Conservation (phyloP, 306 rosid species). For the Cucurbita maxima region DNA sequence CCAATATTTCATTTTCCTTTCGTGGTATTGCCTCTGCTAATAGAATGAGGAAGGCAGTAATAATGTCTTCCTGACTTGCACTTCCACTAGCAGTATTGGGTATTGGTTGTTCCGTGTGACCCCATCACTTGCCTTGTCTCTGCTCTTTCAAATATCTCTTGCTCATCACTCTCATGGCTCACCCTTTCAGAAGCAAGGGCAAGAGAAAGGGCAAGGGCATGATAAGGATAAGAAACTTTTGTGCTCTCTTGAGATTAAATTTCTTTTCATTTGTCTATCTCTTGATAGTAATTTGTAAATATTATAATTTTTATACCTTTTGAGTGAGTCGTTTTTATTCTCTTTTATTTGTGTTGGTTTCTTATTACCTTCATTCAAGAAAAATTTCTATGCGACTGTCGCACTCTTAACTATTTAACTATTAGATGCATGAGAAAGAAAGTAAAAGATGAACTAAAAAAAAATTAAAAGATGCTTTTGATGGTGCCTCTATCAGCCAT, state of each 20-base stretch:
- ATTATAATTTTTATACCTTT: background rate
- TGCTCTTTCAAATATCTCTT: background rate
- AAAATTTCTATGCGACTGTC: background rate
- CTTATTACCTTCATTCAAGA: background rate
- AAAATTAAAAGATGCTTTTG: background rate
- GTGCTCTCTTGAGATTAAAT: background rate
- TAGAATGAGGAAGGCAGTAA: background rate
- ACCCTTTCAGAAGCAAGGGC: background rate
- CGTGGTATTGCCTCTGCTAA: background rate
- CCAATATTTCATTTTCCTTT: background rate
- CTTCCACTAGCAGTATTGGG: background rate
- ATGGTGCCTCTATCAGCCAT: background rate
- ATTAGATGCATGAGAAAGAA: background rate
- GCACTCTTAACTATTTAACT: background rate
- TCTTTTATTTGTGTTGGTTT: background rate
- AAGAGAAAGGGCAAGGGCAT: background rate
- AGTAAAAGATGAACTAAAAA: background rate
- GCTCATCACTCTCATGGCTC: background rate
- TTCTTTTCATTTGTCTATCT: background rate
- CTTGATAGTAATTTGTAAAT: background rate
- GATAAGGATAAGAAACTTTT: background rate
- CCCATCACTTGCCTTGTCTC: background rate
- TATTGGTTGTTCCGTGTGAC: background rate
- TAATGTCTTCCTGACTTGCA: background rate
- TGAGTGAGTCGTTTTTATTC: background rate